Percentiles rank a stretch among this genome's conserved stretches.
phyloP scores from a whole-genome alignment of 306 rosid species.

The Hylodesmum podocarpum region DNA sequence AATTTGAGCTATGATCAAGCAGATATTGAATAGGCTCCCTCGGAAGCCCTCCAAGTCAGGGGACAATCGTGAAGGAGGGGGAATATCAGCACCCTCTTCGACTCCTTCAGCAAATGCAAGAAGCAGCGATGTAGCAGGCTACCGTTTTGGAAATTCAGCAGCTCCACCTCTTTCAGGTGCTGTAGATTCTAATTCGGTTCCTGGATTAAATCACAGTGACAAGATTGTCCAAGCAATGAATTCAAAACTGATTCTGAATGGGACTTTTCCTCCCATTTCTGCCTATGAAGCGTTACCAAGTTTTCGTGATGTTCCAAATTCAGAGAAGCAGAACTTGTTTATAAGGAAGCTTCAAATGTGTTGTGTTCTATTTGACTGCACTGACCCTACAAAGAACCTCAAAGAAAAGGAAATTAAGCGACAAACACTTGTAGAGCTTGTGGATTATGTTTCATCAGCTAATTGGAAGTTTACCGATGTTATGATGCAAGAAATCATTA shows the following conservation, averaged over 20 bases:
- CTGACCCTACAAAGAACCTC: slow-evolving; percentile 76
- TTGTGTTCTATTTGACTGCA: slow-evolving; percentile 72
- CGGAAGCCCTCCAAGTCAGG: slow-evolving; percentile 78
- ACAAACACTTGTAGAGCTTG: slow-evolving; percentile 86
- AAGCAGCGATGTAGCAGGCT: slow-evolving; percentile 46
- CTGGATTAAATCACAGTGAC: slow-evolving; percentile 59
- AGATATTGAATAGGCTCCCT: slow-evolving; percentile 85
- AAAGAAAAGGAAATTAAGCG: slow-evolving; percentile 90
- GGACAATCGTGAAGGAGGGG: slow-evolving; percentile 85
- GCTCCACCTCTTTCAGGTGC: slow-evolving; percentile 44
- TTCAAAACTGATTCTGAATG: slow-evolving; percentile 73
- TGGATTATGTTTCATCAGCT: slow-evolving; percentile 82
- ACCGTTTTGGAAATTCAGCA: slow-evolving; percentile 48
- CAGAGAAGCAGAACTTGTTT: slow-evolving; percentile 85
- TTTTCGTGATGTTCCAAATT: slow-evolving; percentile 80
- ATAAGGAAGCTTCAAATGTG: slow-evolving; percentile 85
- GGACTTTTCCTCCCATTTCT: slow-evolving; percentile 47
- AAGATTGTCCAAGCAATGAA: slow-evolving; percentile 57
- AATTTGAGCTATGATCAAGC: slow-evolving; percentile 79
- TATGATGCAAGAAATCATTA: slow-evolving; percentile 75
- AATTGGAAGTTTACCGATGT: slow-evolving; percentile 78
- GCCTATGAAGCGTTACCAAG: slow-evolving; percentile 80
- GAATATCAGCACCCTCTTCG: slow-evolving; percentile 61
- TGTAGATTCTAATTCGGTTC: slow-evolving; percentile 47
- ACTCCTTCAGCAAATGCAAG: slow-evolving; percentile 59